phyloP scores from a whole-genome alignment of 768 basidiomycete species.

The Phylloporus sp. region DNA sequence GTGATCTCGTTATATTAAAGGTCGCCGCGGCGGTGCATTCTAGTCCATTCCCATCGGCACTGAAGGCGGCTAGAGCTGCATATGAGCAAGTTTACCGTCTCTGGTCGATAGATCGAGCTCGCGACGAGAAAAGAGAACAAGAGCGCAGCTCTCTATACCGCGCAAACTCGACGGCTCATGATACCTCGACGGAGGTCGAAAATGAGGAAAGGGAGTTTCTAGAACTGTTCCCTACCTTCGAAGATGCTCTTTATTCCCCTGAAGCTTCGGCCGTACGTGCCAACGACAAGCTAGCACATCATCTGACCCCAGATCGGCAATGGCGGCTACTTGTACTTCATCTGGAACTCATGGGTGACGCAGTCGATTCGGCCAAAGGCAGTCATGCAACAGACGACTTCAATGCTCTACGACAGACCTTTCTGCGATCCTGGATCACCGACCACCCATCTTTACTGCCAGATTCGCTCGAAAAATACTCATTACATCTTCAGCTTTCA shows the following conservation, averaged over 20 bases:
- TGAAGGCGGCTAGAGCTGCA: conserved; percentile 37
- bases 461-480: conserved; percentile 47
- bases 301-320: conserved; percentile 24
- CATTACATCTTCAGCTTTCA: conserved; percentile 49
- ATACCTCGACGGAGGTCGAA: conserved; percentile 63
- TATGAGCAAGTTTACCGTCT: conserved; percentile 75
- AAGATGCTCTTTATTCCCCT: conserved; percentile 44
- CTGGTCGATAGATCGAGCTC: conserved; percentile 79
- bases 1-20: conserved; percentile 37
- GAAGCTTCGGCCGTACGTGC: neutral
- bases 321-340: conserved; percentile 47
- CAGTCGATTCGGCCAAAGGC: neutral
- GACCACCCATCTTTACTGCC: conserved; percentile 30
- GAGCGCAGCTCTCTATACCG: conserved; percentile 78
- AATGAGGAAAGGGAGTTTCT: conserved; percentile 81
- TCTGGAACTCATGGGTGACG: conserved; percentile 36
- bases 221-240: conserved; percentile 81
- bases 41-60: conserved; percentile 6
- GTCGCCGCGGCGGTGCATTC: conserved; percentile 40
- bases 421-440: conserved; percentile 34
- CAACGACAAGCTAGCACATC: conserved; percentile 22
- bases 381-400: conserved; percentile 23
- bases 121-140: conserved; percentile 58
- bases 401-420: conserved; percentile 29
- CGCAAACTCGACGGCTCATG: conserved; percentile 48